Base-by-base conservation (phyloP, 2,329 filamentous ascomycete genomes). In the Orbilia blumenaviensis region DNA sequence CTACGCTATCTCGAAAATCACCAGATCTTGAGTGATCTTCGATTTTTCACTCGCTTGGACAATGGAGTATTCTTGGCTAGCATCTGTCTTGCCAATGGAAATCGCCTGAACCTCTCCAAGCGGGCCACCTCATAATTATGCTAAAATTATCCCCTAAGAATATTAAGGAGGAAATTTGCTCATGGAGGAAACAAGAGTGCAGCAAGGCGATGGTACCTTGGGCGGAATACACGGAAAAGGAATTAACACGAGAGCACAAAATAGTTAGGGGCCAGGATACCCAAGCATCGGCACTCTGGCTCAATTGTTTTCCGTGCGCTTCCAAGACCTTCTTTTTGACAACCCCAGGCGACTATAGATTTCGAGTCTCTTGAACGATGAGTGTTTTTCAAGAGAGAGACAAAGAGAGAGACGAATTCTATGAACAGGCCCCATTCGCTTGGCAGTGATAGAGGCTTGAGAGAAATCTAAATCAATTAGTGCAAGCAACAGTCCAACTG, bases 151-250 rank as follows among this genome's bases (percentile, higher is more conserved):
- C 54, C 52, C 42, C 29, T 25, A 32, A 56, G 16, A 21, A 56
- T 66, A 74, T 75, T 73, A 66, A 73, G 68, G 68, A 73, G 68
- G 60, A 73, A 66, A 73, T 66, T 73, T 58, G 58, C 61, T 66
- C 18, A 42, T 34, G 18, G 21, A 34, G 14, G 36, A 36, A 41
- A 58, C 25, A 27, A 56, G 48, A 67, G 38, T 52, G 48, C 48
- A 66, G 27, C 38, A 23, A 42, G 48, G 66, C 32, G n/a, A 54
- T 50, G 38, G 25, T 34, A 62, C 66, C 44, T 60, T 54, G 54
- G 36, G 42, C 66, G 56, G 56, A 71, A 71, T 29, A 36, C 44
- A 46, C 66, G 63, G 38, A 58, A 58, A 44, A 36, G 62, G 21
- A 50, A 48, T 34, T 61, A 9, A 21, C 21, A 14, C 41, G 6